Percentiles rank a stretch among this genome's conserved stretches.
phyloP scores from a whole-genome alignment of 768 basidiomycete species.

The Tricholoma hemisulphureum region DNA sequence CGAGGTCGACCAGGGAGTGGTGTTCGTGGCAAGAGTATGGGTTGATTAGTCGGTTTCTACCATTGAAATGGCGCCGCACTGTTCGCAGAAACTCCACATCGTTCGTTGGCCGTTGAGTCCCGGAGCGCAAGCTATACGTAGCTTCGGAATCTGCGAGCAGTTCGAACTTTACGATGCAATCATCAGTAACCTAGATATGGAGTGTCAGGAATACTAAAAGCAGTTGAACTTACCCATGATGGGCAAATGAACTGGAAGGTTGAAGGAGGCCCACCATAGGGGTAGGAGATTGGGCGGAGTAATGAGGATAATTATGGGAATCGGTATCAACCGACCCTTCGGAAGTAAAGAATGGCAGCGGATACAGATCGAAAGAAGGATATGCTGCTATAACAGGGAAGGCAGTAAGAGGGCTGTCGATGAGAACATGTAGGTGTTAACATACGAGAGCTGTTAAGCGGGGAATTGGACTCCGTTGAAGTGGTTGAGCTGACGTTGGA shows the following conservation, averaged over 20 bases:
- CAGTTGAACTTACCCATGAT: conserved; percentile 62
- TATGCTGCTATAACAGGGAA: conserved; percentile 39
- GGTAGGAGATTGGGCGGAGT: conserved; percentile 41
- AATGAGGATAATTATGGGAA: conserved; percentile 43
- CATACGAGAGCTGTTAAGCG: conserved; percentile 49
- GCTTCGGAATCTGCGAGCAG: conserved; percentile 80
- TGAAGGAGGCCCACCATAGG: conserved; percentile 65
- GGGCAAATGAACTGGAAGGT: conserved; percentile 56
- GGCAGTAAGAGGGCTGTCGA: conserved; percentile 1
- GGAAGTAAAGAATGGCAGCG: conserved; percentile 49
- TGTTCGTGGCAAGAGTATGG: neutral
- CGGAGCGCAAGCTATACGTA: conserved; percentile 74
- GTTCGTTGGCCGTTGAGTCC: conserved; percentile 68
- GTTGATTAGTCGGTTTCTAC: conserved; percentile 64
- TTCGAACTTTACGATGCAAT: conserved; percentile 43
- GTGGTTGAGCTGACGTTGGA: conserved; percentile 65
- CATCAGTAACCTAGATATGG: neutral
- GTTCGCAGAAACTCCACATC: conserved; percentile 88
- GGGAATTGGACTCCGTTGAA: conserved; percentile 49
- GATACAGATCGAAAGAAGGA: conserved; percentile 64
- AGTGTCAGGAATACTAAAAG: neutral
- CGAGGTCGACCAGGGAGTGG: neutral
- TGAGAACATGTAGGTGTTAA: conserved; percentile 9
- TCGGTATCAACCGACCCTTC: conserved; percentile 48
- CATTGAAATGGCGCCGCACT: conserved; percentile 88